Conservation (phyloP, 148 eudicot genomes). For the Rhododendron mucronatum region DNA sequence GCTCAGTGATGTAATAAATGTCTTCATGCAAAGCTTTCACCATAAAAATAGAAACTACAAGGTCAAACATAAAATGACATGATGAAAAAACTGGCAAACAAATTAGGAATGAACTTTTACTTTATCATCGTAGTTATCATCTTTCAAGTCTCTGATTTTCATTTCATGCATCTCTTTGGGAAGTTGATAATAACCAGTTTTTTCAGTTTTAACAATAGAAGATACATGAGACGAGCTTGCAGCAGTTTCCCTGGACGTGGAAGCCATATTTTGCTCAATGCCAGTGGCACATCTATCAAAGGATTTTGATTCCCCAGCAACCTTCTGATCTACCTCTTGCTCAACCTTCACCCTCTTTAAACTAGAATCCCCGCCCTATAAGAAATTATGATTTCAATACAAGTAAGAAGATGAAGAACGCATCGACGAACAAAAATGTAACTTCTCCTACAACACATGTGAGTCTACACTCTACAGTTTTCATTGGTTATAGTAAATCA, state of each 20-base stretch:
- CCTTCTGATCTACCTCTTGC: conserved; percentile 31
- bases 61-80: background rate
- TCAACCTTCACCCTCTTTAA: conserved; percentile 57
- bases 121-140: conserved; percentile 39
- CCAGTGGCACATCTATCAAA: conserved; percentile 30
- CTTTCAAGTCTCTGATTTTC: conserved; percentile 55
- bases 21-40: background rate
- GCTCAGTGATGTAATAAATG: background rate
- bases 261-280: conserved; percentile 29
- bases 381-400: background rate
- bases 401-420: conserved; percentile 1
- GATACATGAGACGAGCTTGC: conserved; percentile 43
- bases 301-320: conserved; percentile 20
- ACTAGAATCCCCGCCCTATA: conserved; percentile 59
- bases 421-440: background rate
- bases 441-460: background rate
- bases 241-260: conserved; percentile 33
- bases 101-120: conserved; percentile 15
- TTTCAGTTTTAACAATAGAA: conserved; percentile 24
- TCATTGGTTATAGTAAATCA: background rate
- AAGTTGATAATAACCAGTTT: conserved; percentile 50
- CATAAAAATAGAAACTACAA: background rate
- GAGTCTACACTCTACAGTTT: background rate
- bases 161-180: conserved; percentile 61
- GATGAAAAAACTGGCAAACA: background rate